Conservation (phyloP, 306 rosid species). For the Vachellia pachyceras region DNA sequence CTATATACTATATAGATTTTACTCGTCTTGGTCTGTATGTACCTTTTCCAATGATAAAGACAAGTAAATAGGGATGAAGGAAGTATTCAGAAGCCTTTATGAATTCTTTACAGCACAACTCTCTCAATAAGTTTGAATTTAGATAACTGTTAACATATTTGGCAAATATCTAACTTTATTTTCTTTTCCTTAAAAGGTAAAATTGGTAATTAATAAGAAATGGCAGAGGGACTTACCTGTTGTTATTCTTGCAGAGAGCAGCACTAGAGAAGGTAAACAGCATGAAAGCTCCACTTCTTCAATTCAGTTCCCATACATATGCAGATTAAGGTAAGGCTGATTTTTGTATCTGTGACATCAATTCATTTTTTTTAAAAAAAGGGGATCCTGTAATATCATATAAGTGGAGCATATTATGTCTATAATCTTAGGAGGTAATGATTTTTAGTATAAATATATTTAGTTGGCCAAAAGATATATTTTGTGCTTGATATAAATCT, state of each 20-base stretch:
- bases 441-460: neutral
- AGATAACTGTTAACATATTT: neutral
- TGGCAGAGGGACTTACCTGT: neutral
- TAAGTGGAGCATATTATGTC: neutral
- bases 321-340: neutral
- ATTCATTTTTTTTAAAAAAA: neutral
- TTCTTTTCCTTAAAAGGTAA: neutral
- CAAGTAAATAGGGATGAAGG: too few relatives aligned
- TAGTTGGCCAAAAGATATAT: neutral
- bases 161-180: neutral
- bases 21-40: too few relatives aligned
- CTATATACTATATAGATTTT: too few relatives aligned
- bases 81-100: too few relatives aligned
- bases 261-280: neutral
- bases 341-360: neutral
- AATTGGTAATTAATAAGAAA: neutral
- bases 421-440: neutral
- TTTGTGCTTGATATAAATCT: neutral
- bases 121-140: neutral
- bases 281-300: neutral
- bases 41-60: too few relatives aligned
- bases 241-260: neutral
- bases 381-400: neutral
- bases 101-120: neutral
- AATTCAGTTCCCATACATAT: neutral